Base-by-base conservation (phyloP, 495 filamentous ascomycete genomes). In the Penicillium lagena region DNA sequence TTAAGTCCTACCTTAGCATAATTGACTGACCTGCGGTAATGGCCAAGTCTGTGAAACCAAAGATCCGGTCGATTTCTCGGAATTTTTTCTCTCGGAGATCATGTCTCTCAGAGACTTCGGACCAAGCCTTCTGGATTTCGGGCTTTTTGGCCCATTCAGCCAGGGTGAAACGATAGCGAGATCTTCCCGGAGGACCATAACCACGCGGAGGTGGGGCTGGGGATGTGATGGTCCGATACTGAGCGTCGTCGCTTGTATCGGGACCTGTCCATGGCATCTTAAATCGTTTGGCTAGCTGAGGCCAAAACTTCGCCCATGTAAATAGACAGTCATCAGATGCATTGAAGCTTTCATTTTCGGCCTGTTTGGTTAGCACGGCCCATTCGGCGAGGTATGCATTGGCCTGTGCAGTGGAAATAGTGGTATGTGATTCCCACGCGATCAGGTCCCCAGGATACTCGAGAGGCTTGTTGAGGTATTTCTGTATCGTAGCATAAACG, bases 351-450 rank as follows among this genome's bases (percentile, higher is more conserved):
- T 77, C 50, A 28, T 73, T 63, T 39, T 43, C 58, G 5, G 66
- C 61, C 1, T 37, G 40, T 0, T 45, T 52, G 0, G 53, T 63
- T 35, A 79, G 52, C 10, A 66, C 74, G 0, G 66, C 60, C 75
- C 74, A 81, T 54, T 79, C 75, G 30, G 63, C 64, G 38, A 75
- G 62, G 42, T 73, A 73, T 3, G 60, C 69, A 39, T 73, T 73
- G 42, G 76, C 46, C 53, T 55, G 48, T 1, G 63, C 70, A 12
- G 50, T 63, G 36, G 62, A 69, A 36, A 67, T 55, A 12, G 62
- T 62, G 32, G 66, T 58, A 37, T 61, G 50, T n/a, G 56, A 43
- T 40, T 70, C 60, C 72, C 71, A 77, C 1, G 63, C 56, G 10
- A 29, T 29, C 17, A 68, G 51, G 40, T 70, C 72, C 7, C 57